Base-by-base conservation (phyloP, 768 basidiomycete genomes). In the Clitopilus passeckerianus region DNA sequence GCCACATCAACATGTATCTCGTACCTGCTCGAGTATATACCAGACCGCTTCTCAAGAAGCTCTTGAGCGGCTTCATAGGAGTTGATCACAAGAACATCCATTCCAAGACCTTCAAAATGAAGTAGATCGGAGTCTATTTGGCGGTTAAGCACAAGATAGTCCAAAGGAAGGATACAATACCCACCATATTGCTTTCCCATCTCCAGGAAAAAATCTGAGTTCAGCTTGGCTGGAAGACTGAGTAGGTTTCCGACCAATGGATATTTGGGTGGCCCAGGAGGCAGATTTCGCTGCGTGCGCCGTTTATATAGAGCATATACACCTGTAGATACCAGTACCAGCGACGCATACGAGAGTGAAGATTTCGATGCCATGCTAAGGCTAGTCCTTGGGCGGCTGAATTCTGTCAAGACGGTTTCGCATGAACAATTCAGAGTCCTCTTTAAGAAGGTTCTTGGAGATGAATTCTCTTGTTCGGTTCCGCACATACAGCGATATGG, bases 21-120 rank as follows among this genome's bases (percentile, higher is more conserved):
- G 15, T 12, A 61, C 37, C 64, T 34, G 33, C 60, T 60, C 27
- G 63, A 64, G 53, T 70, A 68, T 5, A 62, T 63, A n/a, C 56
- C 43, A 1, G 66, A 64, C 30, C 54, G 24, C 14, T 55, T 33
- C 27, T 55, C 54, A 6, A 55, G 30, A 10, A 55, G 35, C 30
- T 55, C 54, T 34, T 55, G 30, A 18, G 54, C 54, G n/a, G 14
- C 33, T 34, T 37, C 33, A 34, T n/a, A 34, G 34, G 54, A 55
- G 33, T 55, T 55, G 54, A 55, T 12, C 8, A 55, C 54, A 0
- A 55, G n/a, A 10, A 55, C 5, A 34, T 30, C 41, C 16, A 12
- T 41, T 9, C 34, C 34, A 34, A 33, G 22, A 24, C 15, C 22
- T 20, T 55, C 30, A 23, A 55, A 34, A 34, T 55, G 30, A 15